These are phyloP conservation scores for Lipomyces mesembrius DNA, from an alignment of 805 yeast genomes.

Conservation along the genomic window DNA sequence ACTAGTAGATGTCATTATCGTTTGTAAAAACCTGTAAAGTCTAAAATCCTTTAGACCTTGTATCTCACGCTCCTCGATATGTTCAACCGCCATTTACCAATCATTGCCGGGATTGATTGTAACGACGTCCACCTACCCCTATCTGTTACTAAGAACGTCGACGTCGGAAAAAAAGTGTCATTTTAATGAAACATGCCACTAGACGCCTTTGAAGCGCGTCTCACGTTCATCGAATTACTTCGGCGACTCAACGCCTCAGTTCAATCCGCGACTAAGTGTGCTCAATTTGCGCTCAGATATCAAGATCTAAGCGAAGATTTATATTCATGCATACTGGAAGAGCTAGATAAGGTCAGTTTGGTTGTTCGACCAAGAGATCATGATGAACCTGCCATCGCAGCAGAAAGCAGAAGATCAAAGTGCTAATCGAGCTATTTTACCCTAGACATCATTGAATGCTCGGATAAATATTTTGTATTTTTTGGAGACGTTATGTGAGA, in stretches of 20 bases:
- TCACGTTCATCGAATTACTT: slow-evolving; percentile 72
- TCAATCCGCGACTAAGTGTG: slow-evolving; percentile 52
- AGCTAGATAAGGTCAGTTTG: slow-evolving; percentile 48
- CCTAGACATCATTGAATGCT: slow-evolving; percentile 57
- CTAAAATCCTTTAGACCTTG: too few relatives aligned
- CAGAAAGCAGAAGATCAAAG: background rate
- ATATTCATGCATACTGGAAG: slow-evolving; percentile 67
- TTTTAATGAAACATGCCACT: slow-evolving; percentile 45
- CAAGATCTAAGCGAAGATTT: slow-evolving; percentile 68
- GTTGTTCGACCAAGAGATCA: background rate
- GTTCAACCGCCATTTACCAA: too few relatives aligned
- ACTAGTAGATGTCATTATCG: too few relatives aligned
- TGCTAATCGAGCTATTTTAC: background rate
- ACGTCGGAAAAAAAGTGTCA: background rate
- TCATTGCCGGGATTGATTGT: too few relatives aligned
- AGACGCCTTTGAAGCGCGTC: slow-evolving; percentile 89
- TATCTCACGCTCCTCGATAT: too few relatives aligned
- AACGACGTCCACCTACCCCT: background rate
- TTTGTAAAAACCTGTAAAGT: too few relatives aligned
- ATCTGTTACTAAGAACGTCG: too few relatives aligned
- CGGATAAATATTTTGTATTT: slow-evolving; percentile 72
- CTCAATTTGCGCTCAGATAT: slow-evolving; percentile 59
- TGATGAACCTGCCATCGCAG: background rate
- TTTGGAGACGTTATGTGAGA: slow-evolving; percentile 60
- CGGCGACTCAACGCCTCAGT: slow-evolving; percentile 66